Evolutionary conservation across 345 rosid genomes (phyloP).

Genomic region (Pelargonium nanum): DNA sequence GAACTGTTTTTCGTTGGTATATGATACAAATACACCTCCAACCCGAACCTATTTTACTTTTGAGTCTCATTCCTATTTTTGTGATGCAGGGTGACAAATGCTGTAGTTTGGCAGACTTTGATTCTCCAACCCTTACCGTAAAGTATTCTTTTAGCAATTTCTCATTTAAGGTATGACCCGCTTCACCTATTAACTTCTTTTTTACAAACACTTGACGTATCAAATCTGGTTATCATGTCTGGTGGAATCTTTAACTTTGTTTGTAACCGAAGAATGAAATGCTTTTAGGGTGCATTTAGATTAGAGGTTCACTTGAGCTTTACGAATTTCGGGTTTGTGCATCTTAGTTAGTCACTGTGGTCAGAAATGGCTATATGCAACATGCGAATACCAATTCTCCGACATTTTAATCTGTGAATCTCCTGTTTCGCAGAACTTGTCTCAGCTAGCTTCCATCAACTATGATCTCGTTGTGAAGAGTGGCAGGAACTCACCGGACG

Average conservation of each 20-base stretch:
- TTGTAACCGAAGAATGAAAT: neutral
- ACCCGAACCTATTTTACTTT: neutral
- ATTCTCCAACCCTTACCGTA: conserved; percentile 51
- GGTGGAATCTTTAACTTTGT: neutral
- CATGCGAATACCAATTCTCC: neutral
- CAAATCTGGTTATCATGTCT: neutral
- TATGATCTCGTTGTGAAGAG: conserved; percentile 62
- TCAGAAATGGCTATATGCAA: neutral
- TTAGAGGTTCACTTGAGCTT: neutral
- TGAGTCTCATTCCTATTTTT: neutral
- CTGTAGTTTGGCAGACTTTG: conserved; percentile 69
- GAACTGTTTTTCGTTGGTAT: neutral
- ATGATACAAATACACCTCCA: neutral
- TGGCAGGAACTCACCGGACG: conserved; percentile 40
- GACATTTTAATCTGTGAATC: neutral
- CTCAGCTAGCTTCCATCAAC: conserved; percentile 89
- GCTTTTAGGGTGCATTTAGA: neutral
- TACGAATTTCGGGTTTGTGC: too few relatives aligned
- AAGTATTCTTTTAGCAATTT: conserved; percentile 92
- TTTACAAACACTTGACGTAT: neutral
- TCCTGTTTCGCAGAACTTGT: conserved; percentile 47
- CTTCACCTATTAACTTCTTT: neutral
- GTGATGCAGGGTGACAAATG: conserved; percentile 68
- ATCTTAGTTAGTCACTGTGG: neutral
- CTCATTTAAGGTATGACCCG: conserved; percentile 68